A percentile compares a stretch with the other conserved stretches of the same genome.
These are phyloP conservation scores for Eucalyptus pauciflora DNA, from an alignment of 345 rosid genomes.

Conservation along the genomic window DNA sequence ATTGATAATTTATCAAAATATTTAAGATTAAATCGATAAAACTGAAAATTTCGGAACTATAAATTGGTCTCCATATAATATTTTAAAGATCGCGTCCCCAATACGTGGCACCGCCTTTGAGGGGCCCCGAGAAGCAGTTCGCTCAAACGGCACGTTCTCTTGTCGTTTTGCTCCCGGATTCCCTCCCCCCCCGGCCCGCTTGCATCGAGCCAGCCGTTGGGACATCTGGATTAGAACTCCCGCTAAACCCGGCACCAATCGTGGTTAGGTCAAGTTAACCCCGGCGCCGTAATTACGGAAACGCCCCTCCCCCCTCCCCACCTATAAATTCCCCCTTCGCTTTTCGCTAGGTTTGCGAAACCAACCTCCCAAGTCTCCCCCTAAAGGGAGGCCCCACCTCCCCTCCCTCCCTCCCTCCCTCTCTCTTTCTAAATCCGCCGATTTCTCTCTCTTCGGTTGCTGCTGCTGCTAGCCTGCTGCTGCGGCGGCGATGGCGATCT, in stretches of 20 bases:
- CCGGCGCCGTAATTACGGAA: background rate
- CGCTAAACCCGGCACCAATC: background rate
- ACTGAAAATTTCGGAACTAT: too few species aligned
- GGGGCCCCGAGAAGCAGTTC: background rate
- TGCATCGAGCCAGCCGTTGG: constrained; percentile 7
- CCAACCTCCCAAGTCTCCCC: constrained; percentile 27
- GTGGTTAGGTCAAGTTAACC: constrained; percentile 1
- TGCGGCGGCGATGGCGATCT: constrained; percentile 6
- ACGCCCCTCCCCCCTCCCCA: background rate
- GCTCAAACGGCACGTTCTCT: constrained; percentile 2
- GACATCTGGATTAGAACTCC: background rate
- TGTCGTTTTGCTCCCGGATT: background rate
- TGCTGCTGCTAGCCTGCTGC: background rate
- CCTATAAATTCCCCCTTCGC: constrained; percentile 42
- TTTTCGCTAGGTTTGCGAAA: constrained; percentile 75
- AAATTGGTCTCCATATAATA: too few species aligned
- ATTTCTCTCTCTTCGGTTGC: background rate
- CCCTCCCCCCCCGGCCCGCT: background rate
- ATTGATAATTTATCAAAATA: too few species aligned
- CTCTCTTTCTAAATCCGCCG: background rate
- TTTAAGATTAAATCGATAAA: too few species aligned
- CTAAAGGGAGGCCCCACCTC: background rate
- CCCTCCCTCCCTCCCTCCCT: background rate
- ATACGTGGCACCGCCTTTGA: constrained; percentile 29
- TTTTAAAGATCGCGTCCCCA: background rate